Base-by-base conservation (phyloP, 768 basidiomycete species). In the Tylopilus balloui region DNA sequence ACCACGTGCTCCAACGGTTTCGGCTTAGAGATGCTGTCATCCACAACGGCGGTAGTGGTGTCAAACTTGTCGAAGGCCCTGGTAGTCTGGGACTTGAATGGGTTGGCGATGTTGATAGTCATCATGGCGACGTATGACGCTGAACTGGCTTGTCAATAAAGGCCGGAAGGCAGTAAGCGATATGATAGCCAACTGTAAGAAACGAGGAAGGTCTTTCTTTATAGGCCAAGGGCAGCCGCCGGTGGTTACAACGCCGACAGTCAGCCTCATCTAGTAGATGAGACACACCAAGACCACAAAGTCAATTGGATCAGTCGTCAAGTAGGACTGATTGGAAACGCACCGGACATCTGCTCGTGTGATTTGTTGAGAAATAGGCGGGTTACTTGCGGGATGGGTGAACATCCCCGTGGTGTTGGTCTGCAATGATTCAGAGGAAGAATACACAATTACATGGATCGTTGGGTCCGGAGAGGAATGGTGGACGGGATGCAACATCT, bases 11-110 rank as follows among this genome's bases (percentile, higher is more conserved):
- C 52, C 19, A 37, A 45, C 21, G 44, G 14, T 28, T 44, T 31
- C 25, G 21, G 29, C 32, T 48, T 45, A 20, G 32, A 42, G 20
- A 19, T 6, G 28, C 31, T 20, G 9, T 20, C 11, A 1, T 37
- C 43, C 27, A 29, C 24, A 1, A 48, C 1, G 7, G 44, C 20
- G 19, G 50, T 29, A 45, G 32, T 8, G 13, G 43, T 44, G 20
- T 36, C 51, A 36, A 53, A 45, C 60, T 48, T 46, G 24, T 32
- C 24, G 28, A 48, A 29, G 45, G 37, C 32, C 42, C 38, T 52
- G 40, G 14, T n/a, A 20, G 35, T 11, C 35, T 35, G 53, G 37
- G 36, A 38, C 48, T 48, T 62, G 56, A 60, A 55, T 31, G 36
- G 45, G 19, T 53, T 56, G 34, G 19, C 15, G 12, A 52, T 11